Percentiles rank a stretch among this genome's conserved stretches.
Conservation (phyloP, 1,284 basidiomycete genomes). For the Pascua guehoae region DNA sequence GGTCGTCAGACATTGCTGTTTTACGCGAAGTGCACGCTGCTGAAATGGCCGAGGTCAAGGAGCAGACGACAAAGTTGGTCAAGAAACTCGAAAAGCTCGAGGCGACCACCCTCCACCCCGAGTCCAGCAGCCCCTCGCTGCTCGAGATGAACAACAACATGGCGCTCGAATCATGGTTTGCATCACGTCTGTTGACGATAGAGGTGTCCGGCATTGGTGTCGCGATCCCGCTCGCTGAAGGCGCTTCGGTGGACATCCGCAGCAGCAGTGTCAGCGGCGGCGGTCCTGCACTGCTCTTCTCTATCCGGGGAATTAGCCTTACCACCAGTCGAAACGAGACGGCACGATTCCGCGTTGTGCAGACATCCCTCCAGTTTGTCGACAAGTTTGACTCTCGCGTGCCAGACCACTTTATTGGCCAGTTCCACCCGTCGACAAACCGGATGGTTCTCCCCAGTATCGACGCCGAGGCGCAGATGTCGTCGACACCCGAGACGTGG, state of each 20-base stretch:
- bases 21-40: conserved; percentile 67
- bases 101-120: too few relatives aligned
- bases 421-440: conserved; percentile 68
- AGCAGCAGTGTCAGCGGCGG: conserved; percentile 51
- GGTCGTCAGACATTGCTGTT: conserved; percentile 66
- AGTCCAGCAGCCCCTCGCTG: too few relatives aligned
- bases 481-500: conserved; percentile 57
- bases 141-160: not conserved
- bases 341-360: conserved; percentile 67
- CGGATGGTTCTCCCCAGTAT: conserved; percentile 62
- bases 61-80: conserved; percentile 67
- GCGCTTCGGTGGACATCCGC: conserved; percentile 52
- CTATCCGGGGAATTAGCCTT: conserved; percentile 70
- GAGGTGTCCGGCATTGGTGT: conserved; percentile 69
- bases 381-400: conserved; percentile 72
- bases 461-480: conserved; percentile 69
- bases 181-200: conserved; percentile 63
- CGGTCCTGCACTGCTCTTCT: conserved; percentile 76
- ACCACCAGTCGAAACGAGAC: conserved; percentile 69
- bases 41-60: conserved; percentile 76
- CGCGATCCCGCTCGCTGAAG: conserved; percentile 65
- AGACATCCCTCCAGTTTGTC: conserved; percentile 79
- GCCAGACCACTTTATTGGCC: conserved; percentile 65
- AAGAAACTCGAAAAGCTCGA: conserved; percentile 39
- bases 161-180: conserved; percentile 58